Percentiles rank a stretch among this genome's conserved stretches.
These are phyloP conservation scores for Penicillium crustosum DNA, from an alignment of 2,329 filamentous ascomycete species.

Conservation along the genomic window DNA sequence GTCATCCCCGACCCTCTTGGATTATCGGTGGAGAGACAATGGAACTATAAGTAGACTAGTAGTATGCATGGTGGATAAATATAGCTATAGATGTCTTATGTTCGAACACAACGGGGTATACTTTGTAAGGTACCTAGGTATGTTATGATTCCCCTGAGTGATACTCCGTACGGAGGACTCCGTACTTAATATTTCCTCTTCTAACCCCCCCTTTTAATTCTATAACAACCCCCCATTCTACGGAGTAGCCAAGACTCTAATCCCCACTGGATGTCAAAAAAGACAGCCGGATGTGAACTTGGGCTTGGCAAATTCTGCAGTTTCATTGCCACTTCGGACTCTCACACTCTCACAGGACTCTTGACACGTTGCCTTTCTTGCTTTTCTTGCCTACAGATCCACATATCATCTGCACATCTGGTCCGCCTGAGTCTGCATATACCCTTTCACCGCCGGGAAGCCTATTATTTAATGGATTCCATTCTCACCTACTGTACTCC, in stretches of 20 bases:
- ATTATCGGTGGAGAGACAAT: conserved; percentile 10
- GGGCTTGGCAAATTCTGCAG: neutral
- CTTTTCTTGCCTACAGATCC: neutral
- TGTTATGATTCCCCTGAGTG: neutral
- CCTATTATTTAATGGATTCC: no score
- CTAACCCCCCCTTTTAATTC: neutral
- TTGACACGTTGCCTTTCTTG: neutral
- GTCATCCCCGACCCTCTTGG: neutral
- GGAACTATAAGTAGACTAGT: conserved; percentile 8
- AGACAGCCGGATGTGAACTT: neutral
- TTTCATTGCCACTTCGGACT: neutral
- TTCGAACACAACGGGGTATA: neutral
- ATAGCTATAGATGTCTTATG: neutral
- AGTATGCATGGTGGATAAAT: neutral
- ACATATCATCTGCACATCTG: neutral
- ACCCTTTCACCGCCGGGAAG: neutral
- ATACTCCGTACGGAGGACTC: neutral
- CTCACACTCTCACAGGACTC: neutral
- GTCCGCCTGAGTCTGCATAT: neutral
- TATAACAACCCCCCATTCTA: neutral
- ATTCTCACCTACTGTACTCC: no score
- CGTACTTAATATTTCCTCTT: neutral
- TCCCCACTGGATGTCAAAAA: neutral
- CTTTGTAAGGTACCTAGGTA: neutral
- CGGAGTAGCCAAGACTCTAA: neutral